Base-by-base conservation (phyloP, 192 early-diverging fungal species). In the Chytriomyces confervae region DNA sequence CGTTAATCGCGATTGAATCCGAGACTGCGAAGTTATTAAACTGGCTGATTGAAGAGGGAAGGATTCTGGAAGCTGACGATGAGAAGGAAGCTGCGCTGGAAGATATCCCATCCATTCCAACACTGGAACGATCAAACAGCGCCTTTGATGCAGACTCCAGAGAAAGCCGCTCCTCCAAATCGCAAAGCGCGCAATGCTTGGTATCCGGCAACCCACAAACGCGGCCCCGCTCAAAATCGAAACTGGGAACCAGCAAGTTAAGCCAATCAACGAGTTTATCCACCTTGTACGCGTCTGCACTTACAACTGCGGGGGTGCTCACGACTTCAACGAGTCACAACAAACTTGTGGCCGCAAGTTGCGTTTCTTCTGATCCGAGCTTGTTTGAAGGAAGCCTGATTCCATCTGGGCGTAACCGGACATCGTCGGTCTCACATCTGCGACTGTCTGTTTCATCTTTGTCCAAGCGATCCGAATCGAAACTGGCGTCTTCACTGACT, bases 41-140 rank as follows among this genome's bases (percentile, higher is more conserved):
- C 27, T 70, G 47, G 47, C 45, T 70, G n/a, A 70, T 70, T 27
- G 51, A 70, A 57, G 69, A 70, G 45, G 69, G 69, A 7, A 4
- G 50, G 7, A 51, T 70, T 20, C 47, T 70, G 9, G 69, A 70
- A 53, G 9, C 9, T 47, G 36, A 46, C 11, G 69, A 70, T 6
- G 69, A 70, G 8, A 47, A 9, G 44, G 66, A 29, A 13, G 16
- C 43, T 9, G 69, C 23, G 2, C 20, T 8, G 36, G 27, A 50
- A 7, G 66, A 47, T 43, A 16, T 8, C 3, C 11, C 16, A 5
- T 7, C 11, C 2, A 46, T 46, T 29, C 66, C 43, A 3, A 16
- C 27, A 46, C 43, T n/a, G 3, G 53, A 57, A 57, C 13, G 53
- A 20, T 13, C 53, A 20, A n/a, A 20, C 53, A 57, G 53, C 53